Evolutionary conservation across 2,329 filamentous ascomycete species (phyloP).

Genomic region (Keithomyces neogunnii): DNA sequence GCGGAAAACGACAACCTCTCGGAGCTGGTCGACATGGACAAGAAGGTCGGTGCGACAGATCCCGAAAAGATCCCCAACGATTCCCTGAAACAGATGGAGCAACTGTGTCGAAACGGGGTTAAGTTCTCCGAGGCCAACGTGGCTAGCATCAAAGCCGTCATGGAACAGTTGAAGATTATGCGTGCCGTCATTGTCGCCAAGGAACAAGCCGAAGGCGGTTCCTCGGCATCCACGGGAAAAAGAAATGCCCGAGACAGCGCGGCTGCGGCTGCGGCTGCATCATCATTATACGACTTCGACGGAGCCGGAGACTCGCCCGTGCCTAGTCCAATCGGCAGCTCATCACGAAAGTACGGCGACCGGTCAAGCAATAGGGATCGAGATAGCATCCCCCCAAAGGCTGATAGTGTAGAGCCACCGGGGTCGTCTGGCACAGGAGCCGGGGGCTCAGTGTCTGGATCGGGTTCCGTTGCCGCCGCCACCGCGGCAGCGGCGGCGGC

Average conservation of each 20-base stretch:
- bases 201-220: slow-evolving; percentile 28
- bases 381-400: slow-evolving; percentile 46
- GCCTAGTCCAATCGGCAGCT: slow-evolving; percentile 31
- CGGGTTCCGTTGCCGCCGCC: background rate
- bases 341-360: slow-evolving; percentile 27
- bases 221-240: slow-evolving; percentile 13
- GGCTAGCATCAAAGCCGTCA: slow-evolving; percentile 24
- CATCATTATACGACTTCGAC: slow-evolving; percentile 37
- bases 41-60: slow-evolving; percentile 30
- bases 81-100: slow-evolving; percentile 34
- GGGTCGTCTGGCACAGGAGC: slow-evolving; percentile 18
- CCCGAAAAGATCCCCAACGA: slow-evolving; percentile 27
- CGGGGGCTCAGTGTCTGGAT: background rate
- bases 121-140: slow-evolving; percentile 31
- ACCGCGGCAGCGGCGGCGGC: background rate
- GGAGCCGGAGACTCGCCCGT: slow-evolving; percentile 36
- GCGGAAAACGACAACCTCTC: slow-evolving; percentile 32
- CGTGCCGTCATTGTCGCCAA: slow-evolving; percentile 34
- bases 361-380: slow-evolving; percentile 32
- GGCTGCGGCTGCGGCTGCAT: slow-evolving; percentile 20
- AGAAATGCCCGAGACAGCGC: slow-evolving; percentile 14
- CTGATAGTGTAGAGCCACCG: slow-evolving; percentile 48
- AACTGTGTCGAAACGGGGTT: slow-evolving; percentile 33
- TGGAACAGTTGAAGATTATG: slow-evolving; percentile 35
- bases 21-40: slow-evolving; percentile 31